Evolutionary conservation across 176 grass and related monocot species (phyloP).

Genomic region (Raddia guianensis): DNA sequence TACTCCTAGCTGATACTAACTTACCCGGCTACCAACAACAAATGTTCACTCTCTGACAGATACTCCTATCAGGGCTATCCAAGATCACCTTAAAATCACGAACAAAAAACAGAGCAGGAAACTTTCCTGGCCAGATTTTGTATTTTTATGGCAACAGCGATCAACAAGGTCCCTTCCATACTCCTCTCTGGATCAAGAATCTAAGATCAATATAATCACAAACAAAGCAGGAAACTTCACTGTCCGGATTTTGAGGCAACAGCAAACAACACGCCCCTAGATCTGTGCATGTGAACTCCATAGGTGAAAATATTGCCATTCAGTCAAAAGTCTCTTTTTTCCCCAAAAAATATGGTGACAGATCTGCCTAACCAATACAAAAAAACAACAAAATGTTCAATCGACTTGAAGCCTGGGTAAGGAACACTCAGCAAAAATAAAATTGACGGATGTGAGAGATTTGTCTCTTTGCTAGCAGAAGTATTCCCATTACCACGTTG

Average conservation of each 20-base stretch:
- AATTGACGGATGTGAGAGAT: neutral
- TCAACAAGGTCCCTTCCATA: too few species aligned
- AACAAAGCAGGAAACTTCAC: neutral
- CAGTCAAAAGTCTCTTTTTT: neutral
- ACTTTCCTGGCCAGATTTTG: too few species aligned
- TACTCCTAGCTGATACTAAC: neutral
- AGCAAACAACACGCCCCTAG: neutral
- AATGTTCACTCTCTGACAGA: neutral
- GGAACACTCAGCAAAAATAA: neutral
- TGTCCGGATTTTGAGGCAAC: neutral
- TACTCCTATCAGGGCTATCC: neutral
- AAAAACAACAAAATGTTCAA: neutral
- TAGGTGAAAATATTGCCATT: slow-evolving; percentile 1
- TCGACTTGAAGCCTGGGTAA: neutral
- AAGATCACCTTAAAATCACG: neutral
- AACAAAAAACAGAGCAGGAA: neutral
- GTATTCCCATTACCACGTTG: slow-evolving; percentile 10
- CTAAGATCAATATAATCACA: neutral
- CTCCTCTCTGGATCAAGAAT: too few species aligned
- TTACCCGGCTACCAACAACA: neutral
- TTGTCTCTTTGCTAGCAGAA: slow-evolving; percentile 28
- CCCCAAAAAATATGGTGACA: too few species aligned
- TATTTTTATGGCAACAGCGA: too few species aligned
- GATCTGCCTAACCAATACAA: too few species aligned
- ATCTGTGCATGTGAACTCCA: slow-evolving; percentile 18